These are phyloP conservation scores for Talaromyces wortmannii DNA, from an alignment of 495 filamentous ascomycete species.

Conservation along the genomic window DNA sequence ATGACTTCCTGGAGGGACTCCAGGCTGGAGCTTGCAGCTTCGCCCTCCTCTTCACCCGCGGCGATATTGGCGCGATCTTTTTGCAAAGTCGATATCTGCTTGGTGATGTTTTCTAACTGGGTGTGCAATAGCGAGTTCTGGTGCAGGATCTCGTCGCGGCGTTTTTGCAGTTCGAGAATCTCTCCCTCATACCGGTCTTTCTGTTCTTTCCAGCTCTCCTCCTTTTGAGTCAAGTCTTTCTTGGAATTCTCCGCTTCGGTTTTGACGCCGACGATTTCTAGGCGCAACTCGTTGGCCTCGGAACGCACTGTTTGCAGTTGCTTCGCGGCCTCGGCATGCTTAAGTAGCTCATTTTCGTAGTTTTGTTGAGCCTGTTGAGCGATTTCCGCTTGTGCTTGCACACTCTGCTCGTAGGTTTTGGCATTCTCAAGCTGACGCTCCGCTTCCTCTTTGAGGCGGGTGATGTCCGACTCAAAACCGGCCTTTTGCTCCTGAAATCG, in stretches of 20 bases:
- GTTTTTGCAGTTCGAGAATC: constrained; percentile 64
- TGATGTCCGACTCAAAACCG: constrained; percentile 64
- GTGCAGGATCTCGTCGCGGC: constrained; percentile 70
- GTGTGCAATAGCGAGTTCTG: constrained; percentile 86
- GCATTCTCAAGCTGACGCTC: constrained; percentile 69
- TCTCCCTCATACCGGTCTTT: constrained; percentile 77
- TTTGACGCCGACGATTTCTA: constrained; percentile 61
- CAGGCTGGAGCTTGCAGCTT: constrained; percentile 39
- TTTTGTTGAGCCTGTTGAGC: constrained; percentile 87
- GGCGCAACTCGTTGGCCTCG: constrained; percentile 75
- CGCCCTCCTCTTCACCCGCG: constrained; percentile 34
- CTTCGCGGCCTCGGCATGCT: constrained; percentile 89
- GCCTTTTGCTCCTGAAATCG: constrained; percentile 74
- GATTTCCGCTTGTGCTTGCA: constrained; percentile 90
- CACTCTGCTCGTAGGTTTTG: constrained; percentile 79
- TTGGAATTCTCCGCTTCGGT: constrained; percentile 77
- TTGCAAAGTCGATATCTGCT: constrained; percentile 71
- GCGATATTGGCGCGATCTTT: constrained; percentile 54
- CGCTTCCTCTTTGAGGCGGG: constrained; percentile 78
- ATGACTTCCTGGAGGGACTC: constrained; percentile 84
- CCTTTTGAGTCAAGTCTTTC: constrained; percentile 67
- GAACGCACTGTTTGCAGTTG: constrained; percentile 66
- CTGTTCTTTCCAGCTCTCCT: constrained; percentile 81
- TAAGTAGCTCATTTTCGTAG: constrained; percentile 89
- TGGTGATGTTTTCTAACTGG: constrained; percentile 74